phyloP scores from a whole-genome alignment of 345 rosid genomes.

The Cardamine occulta region DNA sequence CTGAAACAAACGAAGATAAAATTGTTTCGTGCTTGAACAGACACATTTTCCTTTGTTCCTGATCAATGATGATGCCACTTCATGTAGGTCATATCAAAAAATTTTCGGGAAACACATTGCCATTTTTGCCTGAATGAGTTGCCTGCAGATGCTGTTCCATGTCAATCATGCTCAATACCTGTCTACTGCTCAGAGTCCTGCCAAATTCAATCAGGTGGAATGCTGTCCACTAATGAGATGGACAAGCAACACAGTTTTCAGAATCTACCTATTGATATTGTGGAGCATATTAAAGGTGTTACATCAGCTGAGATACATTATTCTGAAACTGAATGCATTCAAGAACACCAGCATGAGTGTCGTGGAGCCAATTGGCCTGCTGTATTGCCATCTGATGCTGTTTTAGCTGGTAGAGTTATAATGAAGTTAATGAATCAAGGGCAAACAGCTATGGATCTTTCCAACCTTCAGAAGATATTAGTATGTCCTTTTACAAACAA shows the following conservation, averaged over 20 bases:
- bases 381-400: conserved; percentile 69
- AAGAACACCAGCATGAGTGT: conserved; percentile 89
- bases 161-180: conserved; percentile 71
- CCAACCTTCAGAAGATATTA: conserved; percentile 48
- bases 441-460: conserved; percentile 41
- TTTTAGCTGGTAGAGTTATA: conserved; percentile 75
- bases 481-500: conserved; percentile 44
- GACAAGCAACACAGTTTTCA: conserved; percentile 32
- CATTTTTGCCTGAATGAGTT: conserved; percentile 85
- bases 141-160: conserved; percentile 72
- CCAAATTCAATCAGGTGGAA: conserved; percentile 62
- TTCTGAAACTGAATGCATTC: conserved; percentile 46
- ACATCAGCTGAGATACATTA: conserved; percentile 30
- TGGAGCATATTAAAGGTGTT: conserved; percentile 50
- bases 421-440: conserved; percentile 55
- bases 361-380: conserved; percentile 77
- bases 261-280: conserved; percentile 43
- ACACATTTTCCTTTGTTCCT: conserved; percentile 7
- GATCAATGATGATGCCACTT: conserved; percentile 20
- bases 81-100: conserved; percentile 65
- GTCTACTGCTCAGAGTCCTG: conserved; percentile 79
- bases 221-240: conserved; percentile 29
- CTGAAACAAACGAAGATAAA: neutral
- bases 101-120: conserved; percentile 71
- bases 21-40: neutral